A percentile compares a stretch with the other conserved stretches of the same genome.
phyloP scores from a whole-genome alignment of 2,329 filamentous ascomycete genomes.

The Phialocephala sp. region DNA sequence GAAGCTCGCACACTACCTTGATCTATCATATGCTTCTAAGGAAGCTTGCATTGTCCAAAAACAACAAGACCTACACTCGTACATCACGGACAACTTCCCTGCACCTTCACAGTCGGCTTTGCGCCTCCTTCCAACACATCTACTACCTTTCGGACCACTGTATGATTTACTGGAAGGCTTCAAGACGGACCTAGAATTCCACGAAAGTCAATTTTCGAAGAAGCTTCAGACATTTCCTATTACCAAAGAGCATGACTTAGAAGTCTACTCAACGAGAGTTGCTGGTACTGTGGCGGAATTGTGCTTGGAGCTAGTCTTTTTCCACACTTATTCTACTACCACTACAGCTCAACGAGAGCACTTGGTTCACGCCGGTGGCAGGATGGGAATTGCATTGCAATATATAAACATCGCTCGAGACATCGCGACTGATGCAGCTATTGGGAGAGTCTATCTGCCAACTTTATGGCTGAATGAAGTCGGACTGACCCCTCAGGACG shows the following conservation, averaged over 20 bases:
- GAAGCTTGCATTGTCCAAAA: constrained; percentile 37
- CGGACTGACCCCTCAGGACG: constrained; percentile 57
- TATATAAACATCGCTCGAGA: constrained; percentile 80
- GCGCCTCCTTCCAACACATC: constrained; percentile 60
- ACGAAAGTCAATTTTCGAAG: constrained; percentile 28
- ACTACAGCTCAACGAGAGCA: constrained; percentile 43
- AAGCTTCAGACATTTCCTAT: constrained; percentile 57
- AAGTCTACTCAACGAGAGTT: constrained; percentile 69
- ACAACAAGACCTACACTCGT: constrained; percentile 27
- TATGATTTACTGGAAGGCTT: constrained; percentile 71
- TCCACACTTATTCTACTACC: constrained; percentile 49
- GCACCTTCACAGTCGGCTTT: constrained; percentile 52
- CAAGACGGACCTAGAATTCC: constrained; percentile 68
- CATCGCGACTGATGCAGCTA: constrained; percentile 68
- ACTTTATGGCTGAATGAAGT: constrained; percentile 65
- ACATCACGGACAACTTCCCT: constrained; percentile 39
- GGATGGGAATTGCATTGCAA: constrained; percentile 77
- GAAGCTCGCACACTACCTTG: constrained; percentile 62
- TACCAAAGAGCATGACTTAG: constrained; percentile 60
- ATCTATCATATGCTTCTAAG: constrained; percentile 53
- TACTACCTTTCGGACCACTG: constrained; percentile 63
- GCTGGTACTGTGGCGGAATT: constrained; percentile 75
- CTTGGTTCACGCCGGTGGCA: constrained; percentile 61
- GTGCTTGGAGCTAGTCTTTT: constrained; percentile 69
- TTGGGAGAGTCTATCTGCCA: constrained; percentile 73